Base-by-base conservation (phyloP, 1,284 basidiomycete species). In the Malassezia pachydermatis region DNA sequence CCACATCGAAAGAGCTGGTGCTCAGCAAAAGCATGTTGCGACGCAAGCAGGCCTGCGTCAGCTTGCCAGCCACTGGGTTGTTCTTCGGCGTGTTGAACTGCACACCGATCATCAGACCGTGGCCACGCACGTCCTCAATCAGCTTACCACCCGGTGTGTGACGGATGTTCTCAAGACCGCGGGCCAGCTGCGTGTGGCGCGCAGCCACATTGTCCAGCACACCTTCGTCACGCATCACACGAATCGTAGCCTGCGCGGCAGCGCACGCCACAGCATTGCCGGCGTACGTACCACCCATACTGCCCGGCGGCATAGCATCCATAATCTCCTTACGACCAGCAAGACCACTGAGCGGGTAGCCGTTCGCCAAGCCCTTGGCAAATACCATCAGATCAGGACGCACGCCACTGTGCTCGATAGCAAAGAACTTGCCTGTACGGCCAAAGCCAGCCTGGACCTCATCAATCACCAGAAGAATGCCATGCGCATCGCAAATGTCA, bases 311-410 rank as follows among this genome's bases (percentile, higher is more conserved):
- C 55, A 92, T 78, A 62, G 77, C 80, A 70, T 86, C 84, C 49
- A 86, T 88, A 47, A 92, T 67, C 60, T 87, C 85, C 74, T 81
- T 86, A 43, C 82, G 77, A 57, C 83, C 83, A 44, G 88, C 80
- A 35, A 95, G 80, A 22, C 82, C 88, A 48, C 85, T 88, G 53
- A 96, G 76, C 1, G 90, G 90, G 79, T 92, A 94, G 11, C 88
- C 88, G 67, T 90, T 90, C 28, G 88, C 89, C 17, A 95, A 76
- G 14, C 89, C 89, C 80, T 96, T 96, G 36, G 92, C 90, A 57
- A 88, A 83, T 43, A 84, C 75, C 74, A 95, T 75, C 54, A 96
- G 82, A 71, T 96, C 89, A 5, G 90, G 88, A 48, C 78, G 76
- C 43, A 94, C 83, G 6, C 81, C 82, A 45, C 65, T 59, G 50